phyloP scores from a whole-genome alignment of 2,329 filamentous ascomycete genomes.

The Cercospora zeae-maydis region DNA sequence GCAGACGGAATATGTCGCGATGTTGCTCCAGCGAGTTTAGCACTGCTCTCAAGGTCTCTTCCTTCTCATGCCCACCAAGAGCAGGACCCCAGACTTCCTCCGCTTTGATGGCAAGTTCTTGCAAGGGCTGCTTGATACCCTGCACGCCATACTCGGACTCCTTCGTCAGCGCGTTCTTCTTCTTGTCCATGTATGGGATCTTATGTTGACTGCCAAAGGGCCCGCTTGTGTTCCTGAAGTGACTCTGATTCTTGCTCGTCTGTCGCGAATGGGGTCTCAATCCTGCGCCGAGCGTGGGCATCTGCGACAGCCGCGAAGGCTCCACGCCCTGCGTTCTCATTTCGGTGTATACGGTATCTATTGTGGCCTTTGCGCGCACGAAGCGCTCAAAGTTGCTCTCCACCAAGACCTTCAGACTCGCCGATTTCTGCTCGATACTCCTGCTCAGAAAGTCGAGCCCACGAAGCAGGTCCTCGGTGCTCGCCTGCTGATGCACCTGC shows the following conservation, averaged over 20 bases:
- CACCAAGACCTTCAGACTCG: constrained; percentile 90
- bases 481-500: constrained; percentile 81
- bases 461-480: constrained; percentile 72
- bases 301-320: constrained; percentile 19
- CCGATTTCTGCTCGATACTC: constrained; percentile 97
- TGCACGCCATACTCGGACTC: constrained; percentile 87
- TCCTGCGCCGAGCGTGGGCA: constrained; percentile 13
- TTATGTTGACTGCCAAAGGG: constrained; percentile 39
- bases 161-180: constrained; percentile 87
- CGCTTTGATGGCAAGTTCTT: constrained; percentile 88
- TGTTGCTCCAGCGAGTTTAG: constrained; percentile 73
- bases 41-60: constrained; percentile 78
- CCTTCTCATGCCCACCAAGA: constrained; percentile 83
- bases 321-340: constrained; percentile 73
- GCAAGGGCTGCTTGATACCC: constrained; percentile 81
- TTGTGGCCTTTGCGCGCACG: constrained; percentile 93
- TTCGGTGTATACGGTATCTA: constrained; percentile 97
- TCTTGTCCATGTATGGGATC: constrained; percentile 51
- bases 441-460: constrained; percentile 82
- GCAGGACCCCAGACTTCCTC: constrained; percentile 98
- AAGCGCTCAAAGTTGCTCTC: constrained; percentile 99
- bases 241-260: constrained; percentile 58
- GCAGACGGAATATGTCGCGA: constrained; percentile 77
- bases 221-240: constrained; percentile 38
- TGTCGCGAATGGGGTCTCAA: constrained; percentile 59